A percentile compares a stretch with the other conserved stretches of the same genome.
Conservation (phyloP, 192 early-diverging fungal species). For the Coemansia sp. region DNA sequence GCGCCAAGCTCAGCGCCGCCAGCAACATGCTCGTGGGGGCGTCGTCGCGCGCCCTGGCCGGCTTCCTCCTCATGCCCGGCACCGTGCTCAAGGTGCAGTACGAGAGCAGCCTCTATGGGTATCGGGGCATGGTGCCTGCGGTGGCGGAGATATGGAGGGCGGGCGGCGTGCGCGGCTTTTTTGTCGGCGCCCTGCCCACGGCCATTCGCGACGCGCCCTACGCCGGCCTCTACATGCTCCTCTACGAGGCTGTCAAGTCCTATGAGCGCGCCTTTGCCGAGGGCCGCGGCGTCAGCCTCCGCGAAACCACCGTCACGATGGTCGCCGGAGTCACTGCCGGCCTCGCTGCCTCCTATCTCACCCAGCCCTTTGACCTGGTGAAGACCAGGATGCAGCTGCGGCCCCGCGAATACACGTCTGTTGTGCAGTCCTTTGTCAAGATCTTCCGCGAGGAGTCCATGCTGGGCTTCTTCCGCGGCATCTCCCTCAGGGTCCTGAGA, state of each 20-base stretch:
- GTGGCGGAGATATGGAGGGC: conserved; percentile 64
- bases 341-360: conserved; percentile 71
- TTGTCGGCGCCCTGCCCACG: conserved; percentile 85
- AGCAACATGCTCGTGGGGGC: conserved; percentile 74
- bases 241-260: conserved; percentile 81
- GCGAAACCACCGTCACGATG: conserved; percentile 63
- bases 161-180: conserved; percentile 78
- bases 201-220: conserved; percentile 86
- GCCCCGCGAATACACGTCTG: conserved; percentile 64
- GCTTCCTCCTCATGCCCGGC: conserved; percentile 92
- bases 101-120: conserved; percentile 87
- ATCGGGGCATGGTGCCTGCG: conserved; percentile 69
- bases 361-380: conserved; percentile 93
- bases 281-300: conserved; percentile 35
- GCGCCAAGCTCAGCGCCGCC: conserved; percentile 52
- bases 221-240: conserved; percentile 86
- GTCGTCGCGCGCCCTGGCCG: conserved; percentile 69
- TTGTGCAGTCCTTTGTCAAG: conserved; percentile 46
- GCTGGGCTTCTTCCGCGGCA: conserved; percentile 80
- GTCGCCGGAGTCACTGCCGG: conserved; percentile 67
- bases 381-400: conserved; percentile 93
- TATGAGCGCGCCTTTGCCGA: conserved; percentile 41
- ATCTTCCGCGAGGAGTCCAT: conserved; percentile 70
- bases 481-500: conserved; percentile 74
- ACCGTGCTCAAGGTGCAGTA: conserved; percentile 90